Evolutionary conservation across 192 early-diverging fungal species (phyloP).

Genomic region (Linnemannia elongata): DNA sequence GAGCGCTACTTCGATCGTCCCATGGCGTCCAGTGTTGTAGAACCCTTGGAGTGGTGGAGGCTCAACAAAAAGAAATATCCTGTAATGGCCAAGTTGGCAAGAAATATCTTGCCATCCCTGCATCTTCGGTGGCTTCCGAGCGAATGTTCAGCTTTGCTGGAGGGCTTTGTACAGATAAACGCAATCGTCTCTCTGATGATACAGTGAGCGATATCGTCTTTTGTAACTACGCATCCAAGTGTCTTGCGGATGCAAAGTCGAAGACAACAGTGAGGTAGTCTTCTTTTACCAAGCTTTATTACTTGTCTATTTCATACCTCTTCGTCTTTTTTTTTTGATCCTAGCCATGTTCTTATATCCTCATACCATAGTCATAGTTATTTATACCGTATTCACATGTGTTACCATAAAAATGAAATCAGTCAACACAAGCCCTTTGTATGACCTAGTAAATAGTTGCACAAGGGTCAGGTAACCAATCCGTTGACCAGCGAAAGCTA

Average conservation of each 20-base stretch:
- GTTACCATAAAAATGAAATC: too few relatives aligned
- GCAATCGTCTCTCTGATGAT: conserved; percentile 19
- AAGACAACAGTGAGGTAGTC: neutral
- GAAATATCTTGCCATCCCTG: conserved; percentile 31
- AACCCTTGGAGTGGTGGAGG: conserved; percentile 27
- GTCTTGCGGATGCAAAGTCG: neutral
- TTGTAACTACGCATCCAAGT: conserved; percentile 20
- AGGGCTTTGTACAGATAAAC: conserved; percentile 9
- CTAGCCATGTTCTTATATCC: too few relatives aligned
- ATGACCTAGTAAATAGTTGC: too few relatives aligned
- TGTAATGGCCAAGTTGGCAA: conserved; percentile 14
- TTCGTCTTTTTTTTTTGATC: too few relatives aligned
- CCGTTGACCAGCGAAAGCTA: too few relatives aligned
- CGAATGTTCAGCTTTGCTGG: conserved; percentile 26
- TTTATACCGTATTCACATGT: too few relatives aligned
- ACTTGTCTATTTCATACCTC: too few relatives aligned
- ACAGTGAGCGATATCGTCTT: conserved; percentile 18
- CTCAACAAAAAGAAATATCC: conserved; percentile 1
- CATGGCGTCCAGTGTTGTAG: neutral
- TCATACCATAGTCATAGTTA: too few relatives aligned
- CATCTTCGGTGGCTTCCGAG: conserved; percentile 28
- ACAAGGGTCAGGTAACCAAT: neutral
- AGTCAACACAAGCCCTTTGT: too few relatives aligned
- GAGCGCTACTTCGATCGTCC: neutral
- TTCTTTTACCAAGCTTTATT: too few relatives aligned